phyloP scores from a whole-genome alignment of 768 basidiomycete genomes.

The Phylloporus scabripes region DNA sequence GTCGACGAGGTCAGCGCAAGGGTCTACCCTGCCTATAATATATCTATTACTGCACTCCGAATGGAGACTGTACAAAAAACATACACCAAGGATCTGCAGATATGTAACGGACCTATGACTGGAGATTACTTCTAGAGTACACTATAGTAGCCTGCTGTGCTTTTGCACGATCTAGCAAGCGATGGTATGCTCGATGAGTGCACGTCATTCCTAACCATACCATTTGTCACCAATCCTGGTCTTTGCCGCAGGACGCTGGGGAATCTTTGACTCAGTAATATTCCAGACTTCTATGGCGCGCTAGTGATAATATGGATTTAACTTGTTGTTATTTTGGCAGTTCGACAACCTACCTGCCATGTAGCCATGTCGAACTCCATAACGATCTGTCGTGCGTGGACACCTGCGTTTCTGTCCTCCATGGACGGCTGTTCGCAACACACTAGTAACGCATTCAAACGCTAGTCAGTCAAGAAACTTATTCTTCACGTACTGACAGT shows the following conservation, averaged over 20 bases:
- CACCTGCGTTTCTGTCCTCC: constrained; percentile 56
- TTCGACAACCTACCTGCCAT: constrained; percentile 61
- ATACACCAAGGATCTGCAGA: neutral
- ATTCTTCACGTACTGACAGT: constrained; percentile 54
- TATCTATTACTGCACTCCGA: neutral
- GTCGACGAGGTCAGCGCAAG: neutral
- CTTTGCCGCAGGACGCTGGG: constrained; percentile 58
- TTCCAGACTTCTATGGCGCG: constrained; percentile 84
- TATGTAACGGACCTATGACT: neutral
- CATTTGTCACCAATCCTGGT: constrained; percentile 60
- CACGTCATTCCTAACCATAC: constrained; percentile 47
- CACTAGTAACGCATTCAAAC: constrained; percentile 34
- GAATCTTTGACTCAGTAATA: constrained; percentile 71
- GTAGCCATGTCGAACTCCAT: constrained; percentile 87
- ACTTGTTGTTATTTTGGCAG: neutral
- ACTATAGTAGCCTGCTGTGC: constrained; percentile 8
- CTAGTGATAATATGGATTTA: constrained; percentile 34
- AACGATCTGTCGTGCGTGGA: constrained; percentile 79
- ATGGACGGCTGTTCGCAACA: constrained; percentile 58
- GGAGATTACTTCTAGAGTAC: constrained; percentile 15
- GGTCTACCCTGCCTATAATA: neutral
- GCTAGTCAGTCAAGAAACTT: neutral
- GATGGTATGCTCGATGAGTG: neutral
- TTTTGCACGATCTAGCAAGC: constrained; percentile 1
- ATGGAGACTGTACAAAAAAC: neutral